A percentile compares a stretch with the other conserved stretches of the same genome.
These are phyloP conservation scores for Vigna nakashimae DNA, from an alignment of 306 rosid genomes.

Conservation along the genomic window DNA sequence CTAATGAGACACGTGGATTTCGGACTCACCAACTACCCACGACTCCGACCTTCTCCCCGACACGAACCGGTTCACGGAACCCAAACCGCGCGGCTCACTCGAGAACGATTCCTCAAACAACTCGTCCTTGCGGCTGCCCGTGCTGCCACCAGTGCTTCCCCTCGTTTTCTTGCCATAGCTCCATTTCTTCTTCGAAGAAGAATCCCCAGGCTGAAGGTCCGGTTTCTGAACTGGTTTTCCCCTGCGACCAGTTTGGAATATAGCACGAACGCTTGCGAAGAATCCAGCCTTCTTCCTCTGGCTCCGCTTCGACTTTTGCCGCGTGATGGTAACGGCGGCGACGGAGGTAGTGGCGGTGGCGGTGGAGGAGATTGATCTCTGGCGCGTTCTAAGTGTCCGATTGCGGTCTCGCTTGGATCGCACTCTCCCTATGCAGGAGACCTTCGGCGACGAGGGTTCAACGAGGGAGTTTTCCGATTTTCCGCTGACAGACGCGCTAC, in stretches of 20 bases:
- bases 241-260: constrained; percentile 55
- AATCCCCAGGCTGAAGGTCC: constrained; percentile 36
- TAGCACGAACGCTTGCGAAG: constrained; percentile 59
- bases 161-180: constrained; percentile 33
- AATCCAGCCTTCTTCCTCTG: constrained; percentile 62
- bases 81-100: constrained; percentile 69
- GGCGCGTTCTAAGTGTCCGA: constrained; percentile 64
- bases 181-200: constrained; percentile 37
- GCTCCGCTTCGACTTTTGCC: constrained; percentile 51
- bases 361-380: constrained; percentile 43
- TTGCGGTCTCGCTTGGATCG: constrained; percentile 80
- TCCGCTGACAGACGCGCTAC: constrained; percentile 60
- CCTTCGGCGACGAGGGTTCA: constrained; percentile 96
- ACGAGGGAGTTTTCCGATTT: constrained; percentile 60
- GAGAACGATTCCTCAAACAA: constrained; percentile 54
- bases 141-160: not conserved
- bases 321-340: constrained; percentile 34
- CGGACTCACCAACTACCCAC: constrained; percentile 55
- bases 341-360: not conserved
- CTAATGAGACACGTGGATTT: constrained; percentile 44
- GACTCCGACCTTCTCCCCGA: constrained; percentile 84
- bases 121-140: constrained; percentile 38
- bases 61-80: constrained; percentile 68
- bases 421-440: constrained; percentile 93
- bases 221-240: constrained; percentile 45